Percentiles rank a stretch among this genome's conserved stretches.
phyloP scores from a whole-genome alignment of 2,329 filamentous ascomycete genomes.

The Piedraia hortae region DNA sequence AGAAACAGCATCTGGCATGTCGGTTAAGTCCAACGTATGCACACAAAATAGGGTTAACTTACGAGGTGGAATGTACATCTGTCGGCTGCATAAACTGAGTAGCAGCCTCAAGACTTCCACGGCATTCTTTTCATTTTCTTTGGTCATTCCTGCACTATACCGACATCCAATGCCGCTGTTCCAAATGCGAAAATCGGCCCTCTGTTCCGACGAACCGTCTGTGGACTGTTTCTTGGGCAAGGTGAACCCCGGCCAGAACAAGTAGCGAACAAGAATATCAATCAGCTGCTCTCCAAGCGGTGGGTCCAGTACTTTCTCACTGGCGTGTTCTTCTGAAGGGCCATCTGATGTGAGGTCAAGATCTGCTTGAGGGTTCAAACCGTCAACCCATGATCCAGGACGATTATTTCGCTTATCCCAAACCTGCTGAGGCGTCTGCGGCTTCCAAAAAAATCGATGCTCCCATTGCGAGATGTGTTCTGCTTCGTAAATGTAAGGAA shows the following conservation, averaged over 20 bases:
- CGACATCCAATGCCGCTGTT: conserved; percentile 94
- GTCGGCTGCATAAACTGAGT: conserved; percentile 62
- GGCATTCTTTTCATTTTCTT: conserved; percentile 77
- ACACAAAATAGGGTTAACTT: conserved; percentile 7
- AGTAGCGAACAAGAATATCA: conserved; percentile 61
- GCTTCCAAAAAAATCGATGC: conserved; percentile 69
- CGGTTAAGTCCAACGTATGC: background rate
- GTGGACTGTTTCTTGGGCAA: conserved; percentile 26
- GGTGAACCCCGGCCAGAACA: conserved; percentile 81
- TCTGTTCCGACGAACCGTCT: conserved; percentile 6
- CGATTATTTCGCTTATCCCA: conserved; percentile 8
- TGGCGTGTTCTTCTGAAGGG: conserved; percentile 10
- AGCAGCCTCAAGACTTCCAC: conserved; percentile 71
- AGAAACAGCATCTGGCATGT: conserved; percentile 37
- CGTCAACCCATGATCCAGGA: conserved; percentile 11
- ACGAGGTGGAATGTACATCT: conserved; percentile 73
- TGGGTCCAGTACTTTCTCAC: conserved; percentile 40
- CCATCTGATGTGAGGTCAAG: too few species aligned
- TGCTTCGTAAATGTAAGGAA: conserved; percentile 80
- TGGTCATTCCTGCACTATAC: conserved; percentile 60
- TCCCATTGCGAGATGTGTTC: conserved; percentile 68
- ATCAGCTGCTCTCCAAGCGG: conserved; percentile 81
- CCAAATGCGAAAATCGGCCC: conserved; percentile 87
- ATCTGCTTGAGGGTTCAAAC: conserved; percentile 23
- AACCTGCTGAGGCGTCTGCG: conserved; percentile 6